phyloP scores from a whole-genome alignment of 441 rosid genomes.

The Manihot esculenta region DNA sequence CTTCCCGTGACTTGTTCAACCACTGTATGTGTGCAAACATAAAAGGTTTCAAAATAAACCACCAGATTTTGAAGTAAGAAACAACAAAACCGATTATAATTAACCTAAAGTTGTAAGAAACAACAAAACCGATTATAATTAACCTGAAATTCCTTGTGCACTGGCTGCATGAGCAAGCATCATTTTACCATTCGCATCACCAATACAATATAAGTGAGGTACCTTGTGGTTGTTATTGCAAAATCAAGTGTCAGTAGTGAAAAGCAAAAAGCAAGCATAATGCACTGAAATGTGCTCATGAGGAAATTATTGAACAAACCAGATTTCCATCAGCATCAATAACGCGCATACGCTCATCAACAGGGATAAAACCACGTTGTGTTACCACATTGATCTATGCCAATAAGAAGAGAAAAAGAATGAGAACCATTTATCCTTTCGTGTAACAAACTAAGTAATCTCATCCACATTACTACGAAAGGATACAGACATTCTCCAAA shows the following conservation, averaged over 20 bases:
- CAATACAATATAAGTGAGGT: slow-evolving; percentile 78
- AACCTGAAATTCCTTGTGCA: slow-evolving; percentile 99
- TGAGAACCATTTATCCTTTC: slow-evolving; percentile 11
- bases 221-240: slow-evolving; percentile 39
- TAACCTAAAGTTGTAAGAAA: slow-evolving; percentile 67
- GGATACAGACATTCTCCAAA: slow-evolving; percentile 68
- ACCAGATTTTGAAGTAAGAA: slow-evolving; percentile 13
- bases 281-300: neutral
- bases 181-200: slow-evolving; percentile 97
- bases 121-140: neutral
- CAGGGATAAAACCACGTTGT: slow-evolving; percentile 90
- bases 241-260: slow-evolving; percentile 16
- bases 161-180: slow-evolving; percentile 99
- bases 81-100: neutral
- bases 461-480: slow-evolving; percentile 12
- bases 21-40: slow-evolving; percentile 47
- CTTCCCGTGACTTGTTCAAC: slow-evolving; percentile 90
- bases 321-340: slow-evolving; percentile 75
- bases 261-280: neutral
- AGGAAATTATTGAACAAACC: slow-evolving; percentile 40
- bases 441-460: slow-evolving; percentile 3
- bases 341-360: slow-evolving; percentile 86
- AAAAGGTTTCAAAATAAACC: slow-evolving; percentile 10
- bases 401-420: slow-evolving; percentile 7
- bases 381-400: slow-evolving; percentile 78